Conservation (phyloP, 2,329 filamentous ascomycete species). For the Emmonsiellopsis sp. region DNA sequence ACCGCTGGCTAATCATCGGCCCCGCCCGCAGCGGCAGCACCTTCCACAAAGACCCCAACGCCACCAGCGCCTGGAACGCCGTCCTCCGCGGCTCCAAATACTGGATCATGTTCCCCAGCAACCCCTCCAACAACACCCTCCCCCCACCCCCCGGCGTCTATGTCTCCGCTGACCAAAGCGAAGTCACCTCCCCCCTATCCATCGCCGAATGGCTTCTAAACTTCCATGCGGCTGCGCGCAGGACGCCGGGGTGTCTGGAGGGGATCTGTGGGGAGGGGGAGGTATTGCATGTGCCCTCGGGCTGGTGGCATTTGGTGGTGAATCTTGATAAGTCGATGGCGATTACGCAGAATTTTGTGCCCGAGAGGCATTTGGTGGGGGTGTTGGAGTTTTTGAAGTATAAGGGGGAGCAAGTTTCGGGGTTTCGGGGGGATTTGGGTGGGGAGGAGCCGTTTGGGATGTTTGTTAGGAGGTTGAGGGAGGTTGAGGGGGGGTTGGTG, state of each 20-base stretch:
- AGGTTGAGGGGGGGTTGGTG: slow-evolving; percentile 46
- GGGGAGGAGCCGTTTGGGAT: slow-evolving; percentile 64
- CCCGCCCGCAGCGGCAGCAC: slow-evolving; percentile 82
- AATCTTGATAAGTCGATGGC: slow-evolving; percentile 80
- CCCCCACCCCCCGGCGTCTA: slow-evolving; percentile 78
- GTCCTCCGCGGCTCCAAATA: slow-evolving; percentile 86
- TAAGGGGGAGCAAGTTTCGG: slow-evolving; percentile 76
- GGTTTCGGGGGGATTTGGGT: slow-evolving; percentile 56
- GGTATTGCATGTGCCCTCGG: slow-evolving; percentile 82
- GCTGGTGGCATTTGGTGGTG: slow-evolving; percentile 95
- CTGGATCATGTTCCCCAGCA: slow-evolving; percentile 88
- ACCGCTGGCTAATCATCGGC: slow-evolving; percentile 87
- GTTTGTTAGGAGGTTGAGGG: slow-evolving; percentile 61
- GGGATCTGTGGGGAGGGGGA: slow-evolving; percentile 78
- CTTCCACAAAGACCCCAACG: slow-evolving; percentile 77
- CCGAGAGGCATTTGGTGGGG: slow-evolving; percentile 60
- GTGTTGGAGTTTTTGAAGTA: slow-evolving; percentile 74
- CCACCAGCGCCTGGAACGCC: slow-evolving; percentile 80
- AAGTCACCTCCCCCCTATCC: slow-evolving; percentile 86
- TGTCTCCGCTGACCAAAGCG: slow-evolving; percentile 78
- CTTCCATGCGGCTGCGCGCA: slow-evolving; percentile 76
- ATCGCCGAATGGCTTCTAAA: slow-evolving; percentile 94
- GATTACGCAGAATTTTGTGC: slow-evolving; percentile 92
- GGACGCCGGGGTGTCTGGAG: slow-evolving; percentile 68
- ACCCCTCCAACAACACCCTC: slow-evolving; percentile 36